Evolutionary conservation across 139 green algal species (phyloP).

Genomic region (Tetradesmus obliquus): DNA sequence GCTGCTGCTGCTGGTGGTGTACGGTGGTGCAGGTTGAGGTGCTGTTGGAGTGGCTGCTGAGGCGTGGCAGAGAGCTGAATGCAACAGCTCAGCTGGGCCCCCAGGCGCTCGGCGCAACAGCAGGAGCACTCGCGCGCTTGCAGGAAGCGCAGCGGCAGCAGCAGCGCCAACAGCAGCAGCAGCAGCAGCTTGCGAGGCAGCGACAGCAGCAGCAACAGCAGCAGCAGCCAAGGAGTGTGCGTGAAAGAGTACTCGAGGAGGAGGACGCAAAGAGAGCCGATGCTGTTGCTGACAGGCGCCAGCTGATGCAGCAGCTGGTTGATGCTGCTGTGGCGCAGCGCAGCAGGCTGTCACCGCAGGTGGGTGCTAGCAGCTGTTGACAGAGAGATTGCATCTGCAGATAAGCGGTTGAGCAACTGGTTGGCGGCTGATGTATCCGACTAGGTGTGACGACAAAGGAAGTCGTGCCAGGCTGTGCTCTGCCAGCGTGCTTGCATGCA

Average conservation of each 20-base stretch:
- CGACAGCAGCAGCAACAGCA: conserved; percentile 27
- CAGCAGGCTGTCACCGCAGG: conserved; percentile 17
- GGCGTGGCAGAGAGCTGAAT: conserved; percentile 7
- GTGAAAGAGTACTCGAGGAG: not conserved
- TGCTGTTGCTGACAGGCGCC: not conserved
- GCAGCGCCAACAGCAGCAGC: conserved; percentile 31
- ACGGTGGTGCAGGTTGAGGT: conserved; percentile 8
- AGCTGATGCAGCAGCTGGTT: conserved; percentile 37
- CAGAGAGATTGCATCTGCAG: not conserved
- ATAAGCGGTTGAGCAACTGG: no score
- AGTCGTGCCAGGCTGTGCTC: no score
- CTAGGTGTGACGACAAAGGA: no score
- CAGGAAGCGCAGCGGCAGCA: conserved; percentile 26
- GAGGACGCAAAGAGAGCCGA: conserved; percentile 2
- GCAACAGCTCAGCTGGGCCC: conserved; percentile 20
- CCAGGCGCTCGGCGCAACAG: conserved; percentile 25
- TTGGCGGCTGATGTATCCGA: no score
- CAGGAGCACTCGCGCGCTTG: not conserved
- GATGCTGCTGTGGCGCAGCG: conserved; percentile 33
- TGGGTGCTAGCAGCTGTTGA: not conserved
- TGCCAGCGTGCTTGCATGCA: no score
- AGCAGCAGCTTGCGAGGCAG: not conserved
- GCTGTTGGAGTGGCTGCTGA: conserved; percentile 32
- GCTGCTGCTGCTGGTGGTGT: not conserved
- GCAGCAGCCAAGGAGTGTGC: not conserved